These are phyloP conservation scores for Nicotiana tomentosiformis DNA, from an alignment of 257 asterid species.

Conservation along the genomic window DNA sequence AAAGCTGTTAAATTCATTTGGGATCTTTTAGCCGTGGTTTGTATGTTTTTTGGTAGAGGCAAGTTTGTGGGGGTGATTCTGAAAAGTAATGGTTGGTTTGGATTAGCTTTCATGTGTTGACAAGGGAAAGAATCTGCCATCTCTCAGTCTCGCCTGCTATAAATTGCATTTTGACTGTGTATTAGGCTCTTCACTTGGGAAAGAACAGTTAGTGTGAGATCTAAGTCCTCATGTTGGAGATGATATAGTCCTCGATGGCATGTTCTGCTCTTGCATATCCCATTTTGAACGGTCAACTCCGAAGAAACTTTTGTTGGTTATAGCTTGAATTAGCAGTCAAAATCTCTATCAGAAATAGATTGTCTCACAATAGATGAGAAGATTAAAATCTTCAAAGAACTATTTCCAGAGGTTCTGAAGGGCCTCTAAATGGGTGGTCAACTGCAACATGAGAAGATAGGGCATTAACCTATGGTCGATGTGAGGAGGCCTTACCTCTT, in stretches of 20 bases:
- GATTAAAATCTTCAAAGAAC: not conserved
- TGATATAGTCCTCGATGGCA: conserved; percentile 3
- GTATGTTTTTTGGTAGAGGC: conserved; percentile 3
- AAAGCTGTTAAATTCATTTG: not conserved
- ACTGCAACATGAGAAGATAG: not conserved
- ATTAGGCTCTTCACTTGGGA: not conserved
- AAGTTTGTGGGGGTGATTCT: not conserved
- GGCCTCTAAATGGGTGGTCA: not conserved
- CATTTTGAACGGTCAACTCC: not conserved
- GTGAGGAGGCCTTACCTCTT: not conserved
- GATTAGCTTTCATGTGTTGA: not conserved
- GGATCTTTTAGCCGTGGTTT: not conserved
- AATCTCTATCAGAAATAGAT: not conserved
- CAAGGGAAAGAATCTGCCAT: not conserved
- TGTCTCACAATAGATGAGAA: not conserved
- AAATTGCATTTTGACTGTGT: not conserved
- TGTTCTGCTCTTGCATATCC: not conserved
- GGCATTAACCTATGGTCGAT: not conserved
- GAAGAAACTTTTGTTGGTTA: not conserved
- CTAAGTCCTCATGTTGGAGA: not conserved
- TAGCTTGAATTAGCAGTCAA: not conserved
- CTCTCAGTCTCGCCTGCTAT: not conserved
- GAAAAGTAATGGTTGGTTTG: conserved; percentile 5
- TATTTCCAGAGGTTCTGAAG: not conserved
- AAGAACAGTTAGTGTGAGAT: not conserved